Evolutionary conservation across 1,284 basidiomycete species (phyloP).

Genomic region (Ganoderma meredithae): DNA sequence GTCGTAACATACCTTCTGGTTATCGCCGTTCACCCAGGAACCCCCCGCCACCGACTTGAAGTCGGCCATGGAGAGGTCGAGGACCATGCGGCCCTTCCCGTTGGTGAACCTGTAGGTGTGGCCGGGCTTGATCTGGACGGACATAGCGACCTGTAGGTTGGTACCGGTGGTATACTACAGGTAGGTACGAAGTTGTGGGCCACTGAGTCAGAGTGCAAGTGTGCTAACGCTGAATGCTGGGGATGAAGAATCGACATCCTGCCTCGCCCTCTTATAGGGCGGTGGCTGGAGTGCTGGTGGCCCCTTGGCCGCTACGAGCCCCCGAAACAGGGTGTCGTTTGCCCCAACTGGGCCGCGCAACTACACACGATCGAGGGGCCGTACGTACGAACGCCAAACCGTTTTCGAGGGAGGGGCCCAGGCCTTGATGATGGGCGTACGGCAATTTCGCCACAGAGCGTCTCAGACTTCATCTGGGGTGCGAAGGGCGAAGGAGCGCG

Average conservation of each 20-base stretch:
- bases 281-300: conserved; percentile 14
- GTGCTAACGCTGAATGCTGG: background rate
- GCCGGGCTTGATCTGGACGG: conserved; percentile 22
- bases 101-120: conserved; percentile 54
- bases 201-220: conserved; percentile 1
- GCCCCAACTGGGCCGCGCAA: conserved; percentile 16
- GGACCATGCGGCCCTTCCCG: conserved; percentile 51
- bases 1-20: conserved; percentile 52
- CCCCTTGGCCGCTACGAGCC: conserved; percentile 12
- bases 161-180: background rate
- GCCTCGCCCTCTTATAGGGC: conserved; percentile 15
- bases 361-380: conserved; percentile 22
- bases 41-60: conserved; percentile 56
- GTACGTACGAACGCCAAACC: conserved; percentile 19
- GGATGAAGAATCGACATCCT: conserved; percentile 9
- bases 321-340: conserved; percentile 15
- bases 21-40: conserved; percentile 48
- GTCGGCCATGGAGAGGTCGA: conserved; percentile 62
- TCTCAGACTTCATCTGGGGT: conserved; percentile 24
- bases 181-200: background rate
- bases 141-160: conserved; percentile 12
- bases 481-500: conserved; percentile 15
- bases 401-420: conserved; percentile 14
- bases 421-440: conserved; percentile 21
- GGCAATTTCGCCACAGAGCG: conserved; percentile 11